Evolutionary conservation across 345 rosid genomes (phyloP).

Genomic region (Noccaea caerulescens): DNA sequence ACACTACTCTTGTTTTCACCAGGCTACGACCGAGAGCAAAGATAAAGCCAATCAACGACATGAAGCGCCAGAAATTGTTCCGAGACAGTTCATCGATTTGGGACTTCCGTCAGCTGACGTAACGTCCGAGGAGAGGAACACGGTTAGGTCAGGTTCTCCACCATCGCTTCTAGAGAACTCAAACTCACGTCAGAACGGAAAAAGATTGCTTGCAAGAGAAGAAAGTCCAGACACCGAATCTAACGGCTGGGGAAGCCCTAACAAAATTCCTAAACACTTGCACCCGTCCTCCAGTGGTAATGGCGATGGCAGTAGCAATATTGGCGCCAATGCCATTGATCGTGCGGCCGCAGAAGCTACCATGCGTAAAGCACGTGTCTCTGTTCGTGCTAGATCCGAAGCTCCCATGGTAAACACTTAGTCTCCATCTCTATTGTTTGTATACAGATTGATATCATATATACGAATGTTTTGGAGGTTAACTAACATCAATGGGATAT

Average conservation of each 20-base stretch:
- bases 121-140: conserved; percentile 75
- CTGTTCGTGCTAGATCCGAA: conserved; percentile 96
- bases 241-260: conserved; percentile 63
- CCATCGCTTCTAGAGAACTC: conserved; percentile 43
- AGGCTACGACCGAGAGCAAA: conserved; percentile 35
- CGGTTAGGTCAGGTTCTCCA: conserved; percentile 49
- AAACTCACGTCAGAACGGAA: conserved; percentile 35
- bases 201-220: conserved; percentile 55
- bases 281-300: conserved; percentile 21
- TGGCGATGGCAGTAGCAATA: conserved; percentile 23
- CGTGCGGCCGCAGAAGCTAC: conserved; percentile 74
- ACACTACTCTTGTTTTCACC: conserved; percentile 7
- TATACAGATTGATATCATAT: neutral
- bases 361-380: conserved; percentile 99
- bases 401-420: conserved; percentile 41
- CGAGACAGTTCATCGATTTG: conserved; percentile 71
- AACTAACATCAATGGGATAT: neutral
- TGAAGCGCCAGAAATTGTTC: conserved; percentile 45
- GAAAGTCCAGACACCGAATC: conserved; percentile 72
- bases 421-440: neutral
- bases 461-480: neutral
- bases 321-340: conserved; percentile 43
- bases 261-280: conserved; percentile 58
- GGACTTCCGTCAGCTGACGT: conserved; percentile 60
- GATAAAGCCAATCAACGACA: conserved; percentile 15